These are phyloP conservation scores for Maudiozyma turicensis DNA, from an alignment of 805 yeast genomes.

Conservation along the genomic window DNA sequence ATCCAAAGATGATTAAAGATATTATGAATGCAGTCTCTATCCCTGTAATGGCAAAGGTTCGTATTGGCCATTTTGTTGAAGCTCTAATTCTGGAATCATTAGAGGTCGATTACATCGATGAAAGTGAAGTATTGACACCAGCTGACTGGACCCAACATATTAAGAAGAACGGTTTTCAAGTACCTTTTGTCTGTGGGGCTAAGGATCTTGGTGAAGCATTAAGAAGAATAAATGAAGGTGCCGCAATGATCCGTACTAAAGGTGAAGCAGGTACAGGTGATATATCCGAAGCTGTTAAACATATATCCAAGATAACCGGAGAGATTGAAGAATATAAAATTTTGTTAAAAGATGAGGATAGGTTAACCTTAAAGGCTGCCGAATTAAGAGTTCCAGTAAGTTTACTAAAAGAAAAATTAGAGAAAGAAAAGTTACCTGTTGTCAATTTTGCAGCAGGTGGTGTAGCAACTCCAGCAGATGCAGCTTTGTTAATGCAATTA, in stretches of 20 bases:
- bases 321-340: constrained; percentile 36
- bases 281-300: constrained; percentile 72
- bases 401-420: constrained; percentile 35
- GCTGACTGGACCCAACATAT: constrained; percentile 66
- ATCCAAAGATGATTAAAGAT: constrained; percentile 66
- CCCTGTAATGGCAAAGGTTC: constrained; percentile 79
- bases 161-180: constrained; percentile 46
- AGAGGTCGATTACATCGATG: constrained; percentile 73
- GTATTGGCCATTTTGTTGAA: constrained; percentile 77
- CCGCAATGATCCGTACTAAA: constrained; percentile 79
- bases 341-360: constrained; percentile 35
- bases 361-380: constrained; percentile 42
- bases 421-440: constrained; percentile 59
- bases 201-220: constrained; percentile 74
- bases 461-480: constrained; percentile 81
- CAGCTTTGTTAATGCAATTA: constrained; percentile 71
- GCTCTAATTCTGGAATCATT: constrained; percentile 67
- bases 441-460: constrained; percentile 88
- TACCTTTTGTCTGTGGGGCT: constrained; percentile 81
- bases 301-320: constrained; percentile 49
- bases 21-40: constrained; percentile 58
- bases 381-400: constrained; percentile 50
- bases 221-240: constrained; percentile 71
- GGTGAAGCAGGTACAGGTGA: constrained; percentile 91
- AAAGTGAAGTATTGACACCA: constrained; percentile 75